Evolutionary conservation across 192 early-diverging fungal genomes (phyloP).

Genomic region (Gaertneriomyces semiglobifer): DNA sequence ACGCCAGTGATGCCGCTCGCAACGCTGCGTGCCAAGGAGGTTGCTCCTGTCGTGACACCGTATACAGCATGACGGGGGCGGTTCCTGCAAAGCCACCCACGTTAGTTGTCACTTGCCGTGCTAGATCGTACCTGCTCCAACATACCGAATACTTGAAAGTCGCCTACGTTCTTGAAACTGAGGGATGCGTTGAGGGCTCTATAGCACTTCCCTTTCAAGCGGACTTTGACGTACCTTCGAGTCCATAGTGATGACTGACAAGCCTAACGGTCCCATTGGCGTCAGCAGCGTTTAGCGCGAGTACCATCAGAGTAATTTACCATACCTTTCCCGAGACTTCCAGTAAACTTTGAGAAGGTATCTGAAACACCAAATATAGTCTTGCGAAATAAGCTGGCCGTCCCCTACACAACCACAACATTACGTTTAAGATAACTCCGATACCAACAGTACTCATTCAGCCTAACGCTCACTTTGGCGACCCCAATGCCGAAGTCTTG

Average conservation of each 20-base stretch:
- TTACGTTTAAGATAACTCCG: not conserved
- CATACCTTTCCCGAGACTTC: slow-evolving; percentile 87
- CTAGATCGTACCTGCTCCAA: not conserved
- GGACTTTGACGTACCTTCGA: slow-evolving; percentile 40
- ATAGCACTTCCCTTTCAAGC: not conserved
- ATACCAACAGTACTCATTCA: not conserved
- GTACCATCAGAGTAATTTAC: not conserved
- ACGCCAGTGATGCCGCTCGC: slow-evolving; percentile 86
- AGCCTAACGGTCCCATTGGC: slow-evolving; percentile 33
- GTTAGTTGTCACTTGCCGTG: too few relatives aligned
- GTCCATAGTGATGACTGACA: slow-evolving; percentile 94
- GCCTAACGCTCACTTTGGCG: slow-evolving; percentile 61
- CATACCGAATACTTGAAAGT: slow-evolving; percentile 57
- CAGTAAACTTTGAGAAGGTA: slow-evolving; percentile 92
- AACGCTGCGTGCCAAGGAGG: slow-evolving; percentile 77
- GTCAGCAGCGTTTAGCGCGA: not conserved
- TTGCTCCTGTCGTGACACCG: slow-evolving; percentile 84
- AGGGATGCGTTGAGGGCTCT: not conserved
- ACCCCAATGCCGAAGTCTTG: slow-evolving; percentile 92
- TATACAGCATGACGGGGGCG: slow-evolving; percentile 84
- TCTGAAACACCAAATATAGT: slow-evolving; percentile 95
- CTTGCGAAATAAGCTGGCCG: slow-evolving; percentile 78
- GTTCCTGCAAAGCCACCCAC: slow-evolving; percentile 51
- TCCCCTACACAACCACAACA: slow-evolving; percentile 47
- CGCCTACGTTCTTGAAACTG: slow-evolving; percentile 80